Percentiles rank a stretch among this genome's conserved stretches.
Conservation (phyloP, 2,329 filamentous ascomycete genomes). For the Anisogramma anomala region DNA sequence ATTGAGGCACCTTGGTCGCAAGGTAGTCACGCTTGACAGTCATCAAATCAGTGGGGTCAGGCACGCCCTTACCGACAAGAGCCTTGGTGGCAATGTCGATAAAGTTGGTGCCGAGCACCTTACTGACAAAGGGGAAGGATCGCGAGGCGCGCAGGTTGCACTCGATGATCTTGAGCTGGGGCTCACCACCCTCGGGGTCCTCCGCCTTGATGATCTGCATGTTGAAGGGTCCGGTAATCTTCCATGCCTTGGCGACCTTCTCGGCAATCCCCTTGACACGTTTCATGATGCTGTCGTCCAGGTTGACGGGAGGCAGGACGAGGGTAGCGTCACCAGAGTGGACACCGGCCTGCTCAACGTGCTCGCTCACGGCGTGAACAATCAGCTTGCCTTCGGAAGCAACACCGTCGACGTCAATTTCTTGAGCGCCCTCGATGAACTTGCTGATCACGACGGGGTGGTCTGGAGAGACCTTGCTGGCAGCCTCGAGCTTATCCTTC, state of each 20-base stretch:
- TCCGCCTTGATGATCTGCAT: constrained; percentile 99
- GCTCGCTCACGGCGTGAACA: constrained; percentile 85
- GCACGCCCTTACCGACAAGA: constrained; percentile 73
- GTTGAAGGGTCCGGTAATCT: constrained; percentile 96
- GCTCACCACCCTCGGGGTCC: constrained; percentile 60
- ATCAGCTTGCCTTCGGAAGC: constrained; percentile 76
- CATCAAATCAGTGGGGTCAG: constrained; percentile 82
- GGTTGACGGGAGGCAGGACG: constrained; percentile 72
- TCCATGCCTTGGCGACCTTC: constrained; percentile 95
- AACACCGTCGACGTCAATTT: constrained; percentile 94
- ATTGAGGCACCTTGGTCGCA: constrained; percentile 96
- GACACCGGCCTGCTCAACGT: constrained; percentile 93
- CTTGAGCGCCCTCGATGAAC: constrained; percentile 92
- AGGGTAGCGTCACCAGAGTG: constrained; percentile 96
- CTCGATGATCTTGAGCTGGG: constrained; percentile 87
- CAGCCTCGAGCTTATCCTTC: constrained; percentile 87
- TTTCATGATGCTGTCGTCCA: constrained; percentile 66
- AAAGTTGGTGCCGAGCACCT: constrained; percentile 93
- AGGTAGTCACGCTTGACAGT: constrained; percentile 77
- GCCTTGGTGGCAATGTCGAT: constrained; percentile 92
- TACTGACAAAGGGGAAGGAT: constrained; percentile 96
- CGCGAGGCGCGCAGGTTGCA: constrained; percentile 96
- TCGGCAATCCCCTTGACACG: constrained; percentile 90
- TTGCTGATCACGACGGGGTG: constrained; percentile 97
- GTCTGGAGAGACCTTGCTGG: constrained; percentile 82